Base-by-base conservation (phyloP, 257 asterid species). In the Gentiana straminea region DNA sequence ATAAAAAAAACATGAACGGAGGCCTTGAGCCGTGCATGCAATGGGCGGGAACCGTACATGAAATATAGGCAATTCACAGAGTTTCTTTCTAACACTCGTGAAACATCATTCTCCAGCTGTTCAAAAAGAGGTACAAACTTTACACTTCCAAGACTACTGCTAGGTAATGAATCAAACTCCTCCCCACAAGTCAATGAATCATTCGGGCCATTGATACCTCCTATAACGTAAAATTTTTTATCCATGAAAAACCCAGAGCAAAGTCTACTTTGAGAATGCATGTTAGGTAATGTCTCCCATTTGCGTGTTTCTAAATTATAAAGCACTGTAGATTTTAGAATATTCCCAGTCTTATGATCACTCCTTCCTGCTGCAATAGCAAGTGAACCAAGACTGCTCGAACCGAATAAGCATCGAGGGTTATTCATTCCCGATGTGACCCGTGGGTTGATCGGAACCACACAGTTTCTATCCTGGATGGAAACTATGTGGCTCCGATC, bases 231-330 rank as follows among this genome's bases (percentile, higher is more conserved):
- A 58, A 88, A 87, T 52, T 82, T 84, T 35, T 58, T 82, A 52
- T 80, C 86, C 96, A 87, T 82, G 81, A 84, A 84, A 71, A 82
- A 80, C 24, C 97, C 97, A 0, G 97, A 81, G 70, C 97, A 88
- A 48, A 81, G 64, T 51, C 86, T 72, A 52, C 97, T 88, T 1
- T 94, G 90, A 35, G 79, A 73, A 62, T 88, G 82, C 97, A 88
- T 88, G 84, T 73, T 81, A 1, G 97, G 95, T 37, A 88, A 37
- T 65, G 69, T 61, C 63, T 85, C 97, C 97, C 97, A 88, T 58
- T 67, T 73, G 6, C 95, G 91, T 0, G 81, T 77, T 34, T 58
- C 55, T 35, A 94, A 85, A 65, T 88, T 72, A 55, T 88, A 88
- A 51, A 84, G 78, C 77, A 85, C 97, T 0, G 88, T 95, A 4